These are phyloP conservation scores for Picochlorum sp. DNA, from an alignment of 139 green algal genomes.

Conservation along the genomic window DNA sequence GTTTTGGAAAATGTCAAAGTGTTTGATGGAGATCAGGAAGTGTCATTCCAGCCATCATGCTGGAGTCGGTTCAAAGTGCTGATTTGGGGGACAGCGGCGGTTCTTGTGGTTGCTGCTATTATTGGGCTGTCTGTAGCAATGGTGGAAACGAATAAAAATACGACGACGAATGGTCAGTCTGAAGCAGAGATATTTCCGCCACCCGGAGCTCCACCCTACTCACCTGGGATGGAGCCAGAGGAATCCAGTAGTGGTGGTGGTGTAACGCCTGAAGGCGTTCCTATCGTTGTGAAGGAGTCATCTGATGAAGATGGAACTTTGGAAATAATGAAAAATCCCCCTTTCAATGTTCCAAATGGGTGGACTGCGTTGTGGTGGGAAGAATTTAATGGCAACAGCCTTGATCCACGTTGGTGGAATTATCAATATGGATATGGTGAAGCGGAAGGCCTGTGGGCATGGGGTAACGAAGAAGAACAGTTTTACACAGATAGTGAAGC, in stretches of 20 bases:
- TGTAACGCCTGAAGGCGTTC: background rate
- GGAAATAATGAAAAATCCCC: slow-evolving; percentile 6
- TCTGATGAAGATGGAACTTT: slow-evolving; percentile 5
- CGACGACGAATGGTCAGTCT: background rate
- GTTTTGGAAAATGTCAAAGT: slow-evolving; percentile 3
- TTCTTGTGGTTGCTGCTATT: slow-evolving; percentile 8
- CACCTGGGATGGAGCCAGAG: too few species aligned
- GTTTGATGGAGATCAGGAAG: background rate
- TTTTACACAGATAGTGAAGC: slow-evolving; percentile 18
- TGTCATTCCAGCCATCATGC: slow-evolving; percentile 3
- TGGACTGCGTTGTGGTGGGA: slow-evolving; percentile 19
- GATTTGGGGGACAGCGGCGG: slow-evolving; percentile 10
- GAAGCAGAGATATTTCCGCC: too few species aligned
- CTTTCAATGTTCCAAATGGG: background rate
- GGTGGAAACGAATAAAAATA: background rate
- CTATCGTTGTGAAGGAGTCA: background rate
- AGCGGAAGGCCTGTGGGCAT: slow-evolving; percentile 18
- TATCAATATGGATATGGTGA: slow-evolving; percentile 20
- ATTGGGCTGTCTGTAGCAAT: slow-evolving; percentile 17
- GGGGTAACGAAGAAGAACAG: slow-evolving; percentile 31
- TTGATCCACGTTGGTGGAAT: slow-evolving; percentile 15
- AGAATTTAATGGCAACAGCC: slow-evolving; percentile 17
- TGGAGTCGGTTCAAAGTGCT: slow-evolving; percentile 18
- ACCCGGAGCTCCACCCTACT: too few species aligned
- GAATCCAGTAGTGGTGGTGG: too few species aligned